Evolutionary conservation across 2,329 filamentous ascomycete genomes (phyloP), one percentile per base, ranked within the genome.

Genomic region (Knoxdaviesia capensis): DNA sequence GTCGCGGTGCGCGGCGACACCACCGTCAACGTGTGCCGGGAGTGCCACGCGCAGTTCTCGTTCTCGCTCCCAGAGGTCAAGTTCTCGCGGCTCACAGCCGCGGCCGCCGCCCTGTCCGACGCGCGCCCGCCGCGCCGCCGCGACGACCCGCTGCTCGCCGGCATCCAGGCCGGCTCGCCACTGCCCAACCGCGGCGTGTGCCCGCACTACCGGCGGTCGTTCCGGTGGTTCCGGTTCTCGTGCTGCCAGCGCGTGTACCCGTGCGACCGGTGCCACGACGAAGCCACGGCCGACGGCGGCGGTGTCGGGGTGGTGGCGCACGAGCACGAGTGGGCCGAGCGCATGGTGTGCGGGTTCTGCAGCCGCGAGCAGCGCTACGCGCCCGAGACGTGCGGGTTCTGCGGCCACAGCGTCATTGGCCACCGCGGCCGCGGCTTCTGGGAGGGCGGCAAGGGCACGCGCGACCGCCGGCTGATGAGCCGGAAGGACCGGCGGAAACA

Each of bases 391-490:
- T 92, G 84, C 56, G 68, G 64, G 1, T 74, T 83, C 52, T 92
- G 84, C 53, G 79, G 77, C 40, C 64, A 76, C 33, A 71, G 68
- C 40, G 69, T 90, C 8, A 68, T 86, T 41, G 76, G 80, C 0
- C 66, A 59, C 48, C 77, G 74, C 52, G 71, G 72, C 3, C 58
- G 55, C 37, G 84, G 84, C 0, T 92, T 86, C 59, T 92, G 84
- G 84, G 84, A 92, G 61, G 84, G 84, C 7, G 84, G 84, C 1
- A 84, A 80, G 55, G 81, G 81, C 1, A 87, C 81, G n/a, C 64
- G 82, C 46, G 80, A 86, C 53, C 71, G 66, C 56, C 61, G 59
- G 32, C 60, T 68, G 51, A 87, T 87, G 82, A 81, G 74, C 51
- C 66, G 76, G 45, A 85, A 84, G 59, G 80, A 85, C 57, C 76